A percentile compares a stretch with the other conserved stretches of the same genome.
phyloP scores from a whole-genome alignment of 1,284 basidiomycete species.

The Austroboletus olivaceoglutinosus region DNA sequence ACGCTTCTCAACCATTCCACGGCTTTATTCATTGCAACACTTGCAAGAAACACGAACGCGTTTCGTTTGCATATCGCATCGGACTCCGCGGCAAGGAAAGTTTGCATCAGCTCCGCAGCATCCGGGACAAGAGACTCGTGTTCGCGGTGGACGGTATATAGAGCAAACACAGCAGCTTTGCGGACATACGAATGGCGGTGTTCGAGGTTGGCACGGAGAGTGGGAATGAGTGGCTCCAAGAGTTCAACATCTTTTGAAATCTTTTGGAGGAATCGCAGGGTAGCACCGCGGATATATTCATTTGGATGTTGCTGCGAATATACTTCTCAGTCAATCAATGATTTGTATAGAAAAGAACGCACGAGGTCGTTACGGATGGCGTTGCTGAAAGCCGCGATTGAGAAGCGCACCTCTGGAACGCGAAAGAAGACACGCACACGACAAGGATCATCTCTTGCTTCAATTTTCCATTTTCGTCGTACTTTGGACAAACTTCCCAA shows the following conservation, averaged over 20 bases:
- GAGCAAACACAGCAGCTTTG: conserved; percentile 97
- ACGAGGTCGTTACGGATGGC: conserved; percentile 97
- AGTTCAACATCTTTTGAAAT: conserved; percentile 91
- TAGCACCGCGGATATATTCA: conserved; percentile 98
- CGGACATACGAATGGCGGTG: conserved; percentile 98
- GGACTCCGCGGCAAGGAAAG: conserved; percentile 95
- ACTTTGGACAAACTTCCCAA: conserved; percentile 99
- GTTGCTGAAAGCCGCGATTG: conserved; percentile 56
- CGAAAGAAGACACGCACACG: conserved; percentile 60
- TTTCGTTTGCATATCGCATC: conserved; percentile 98
- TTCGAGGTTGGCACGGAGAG: conserved; percentile 91
- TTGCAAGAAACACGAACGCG: conserved; percentile 92
- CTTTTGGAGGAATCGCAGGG: conserved; percentile 96
- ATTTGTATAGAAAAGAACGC: conserved; percentile 29
- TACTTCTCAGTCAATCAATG: neutral
- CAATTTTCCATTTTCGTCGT: conserved; percentile 95
- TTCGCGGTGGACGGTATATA: conserved; percentile 92
- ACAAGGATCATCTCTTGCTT: conserved; percentile 99
- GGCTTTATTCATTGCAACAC: conserved; percentile 86
- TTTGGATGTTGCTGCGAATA: conserved; percentile 90
- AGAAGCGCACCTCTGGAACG: neutral
- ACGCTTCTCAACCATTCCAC: conserved; percentile 88
- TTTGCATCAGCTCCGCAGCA: conserved; percentile 94
- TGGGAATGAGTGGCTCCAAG: conserved; percentile 94
- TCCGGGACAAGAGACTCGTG: conserved; percentile 96